phyloP scores from a whole-genome alignment of 2,329 filamentous ascomycete genomes.

The Fusarium mundagurra region DNA sequence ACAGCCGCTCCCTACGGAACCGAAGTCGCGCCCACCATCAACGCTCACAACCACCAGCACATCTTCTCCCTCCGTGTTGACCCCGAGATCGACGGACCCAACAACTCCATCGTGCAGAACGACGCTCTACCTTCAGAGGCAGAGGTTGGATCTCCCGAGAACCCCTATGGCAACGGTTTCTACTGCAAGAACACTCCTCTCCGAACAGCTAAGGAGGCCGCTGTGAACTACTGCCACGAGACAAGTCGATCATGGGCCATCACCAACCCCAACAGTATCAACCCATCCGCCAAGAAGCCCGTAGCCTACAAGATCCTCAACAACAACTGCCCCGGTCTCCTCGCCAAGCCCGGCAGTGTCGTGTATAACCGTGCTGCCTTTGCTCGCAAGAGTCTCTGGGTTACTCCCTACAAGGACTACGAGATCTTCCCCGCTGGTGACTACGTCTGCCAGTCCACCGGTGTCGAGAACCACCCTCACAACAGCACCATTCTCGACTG shows the following conservation, averaged over 20 bases:
- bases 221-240: constrained; percentile 81
- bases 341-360: constrained; percentile 84
- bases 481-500: constrained; percentile 77
- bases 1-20: constrained; percentile 66
- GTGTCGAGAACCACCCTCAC: constrained; percentile 66
- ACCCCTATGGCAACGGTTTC: constrained; percentile 91
- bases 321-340: constrained; percentile 78
- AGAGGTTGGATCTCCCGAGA: constrained; percentile 81
- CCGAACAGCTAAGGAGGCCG: constrained; percentile 72
- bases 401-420: constrained; percentile 72
- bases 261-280: constrained; percentile 81
- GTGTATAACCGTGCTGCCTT: constrained; percentile 93
- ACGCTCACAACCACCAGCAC: constrained; percentile 77
- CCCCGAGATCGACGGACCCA: constrained; percentile 69
- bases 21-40: constrained; percentile 69
- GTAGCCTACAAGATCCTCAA: constrained; percentile 90
- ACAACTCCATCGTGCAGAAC: constrained; percentile 75
- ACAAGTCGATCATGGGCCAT: constrained; percentile 92
- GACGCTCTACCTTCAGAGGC: constrained; percentile 78
- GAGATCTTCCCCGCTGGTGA: constrained; percentile 87
- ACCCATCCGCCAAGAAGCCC: constrained; percentile 86
- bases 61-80: constrained; percentile 75
- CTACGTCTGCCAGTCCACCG: constrained; percentile 88
- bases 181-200: constrained; percentile 85
- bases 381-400: constrained; percentile 61